Percentiles rank a stretch among this genome's conserved stretches.
Conservation (phyloP, 2,329 filamentous ascomycete genomes). For the Claviceps humidiphila region DNA sequence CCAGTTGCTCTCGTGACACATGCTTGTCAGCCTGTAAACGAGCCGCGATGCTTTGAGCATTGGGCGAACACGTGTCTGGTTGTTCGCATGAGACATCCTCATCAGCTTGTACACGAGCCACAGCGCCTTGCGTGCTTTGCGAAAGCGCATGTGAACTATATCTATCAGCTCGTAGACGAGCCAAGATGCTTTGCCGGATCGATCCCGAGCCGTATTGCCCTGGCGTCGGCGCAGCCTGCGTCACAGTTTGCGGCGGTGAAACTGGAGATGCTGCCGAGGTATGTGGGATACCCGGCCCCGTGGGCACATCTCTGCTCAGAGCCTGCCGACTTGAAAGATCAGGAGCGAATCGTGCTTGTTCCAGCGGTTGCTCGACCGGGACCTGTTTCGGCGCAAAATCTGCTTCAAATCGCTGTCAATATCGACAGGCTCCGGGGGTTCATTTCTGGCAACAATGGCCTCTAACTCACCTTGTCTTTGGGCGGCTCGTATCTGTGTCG, state of each 20-base stretch:
- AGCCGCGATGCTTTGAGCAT: too few relatives aligned
- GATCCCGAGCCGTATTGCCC: not conserved
- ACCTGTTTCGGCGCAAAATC: too few relatives aligned
- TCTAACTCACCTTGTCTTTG: not conserved
- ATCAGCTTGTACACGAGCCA: too few relatives aligned
- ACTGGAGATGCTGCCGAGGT: not conserved
- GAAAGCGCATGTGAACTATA: not conserved
- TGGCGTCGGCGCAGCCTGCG: not conserved
- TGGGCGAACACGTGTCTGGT: too few relatives aligned
- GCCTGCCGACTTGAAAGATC: not conserved
- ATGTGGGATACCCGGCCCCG: not conserved
- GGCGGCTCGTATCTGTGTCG: not conserved
- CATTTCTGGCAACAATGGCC: not conserved
- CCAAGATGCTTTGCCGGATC: constrained; percentile 4
- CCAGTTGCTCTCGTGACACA: not conserved
- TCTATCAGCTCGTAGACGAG: not conserved
- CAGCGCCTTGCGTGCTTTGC: not conserved
- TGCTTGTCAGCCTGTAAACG: not conserved
- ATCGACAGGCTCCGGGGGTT: not conserved
- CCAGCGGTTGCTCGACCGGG: not conserved
- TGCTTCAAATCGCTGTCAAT: not conserved
- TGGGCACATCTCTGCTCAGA: not conserved
- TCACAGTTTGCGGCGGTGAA: not conserved
- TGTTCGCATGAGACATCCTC: too few relatives aligned
- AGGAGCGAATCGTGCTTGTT: not conserved